Percentiles rank a stretch among this genome's conserved stretches.
phyloP scores from a whole-genome alignment of 169 alveolate genomes.

The Plasmodium berghei region DNA sequence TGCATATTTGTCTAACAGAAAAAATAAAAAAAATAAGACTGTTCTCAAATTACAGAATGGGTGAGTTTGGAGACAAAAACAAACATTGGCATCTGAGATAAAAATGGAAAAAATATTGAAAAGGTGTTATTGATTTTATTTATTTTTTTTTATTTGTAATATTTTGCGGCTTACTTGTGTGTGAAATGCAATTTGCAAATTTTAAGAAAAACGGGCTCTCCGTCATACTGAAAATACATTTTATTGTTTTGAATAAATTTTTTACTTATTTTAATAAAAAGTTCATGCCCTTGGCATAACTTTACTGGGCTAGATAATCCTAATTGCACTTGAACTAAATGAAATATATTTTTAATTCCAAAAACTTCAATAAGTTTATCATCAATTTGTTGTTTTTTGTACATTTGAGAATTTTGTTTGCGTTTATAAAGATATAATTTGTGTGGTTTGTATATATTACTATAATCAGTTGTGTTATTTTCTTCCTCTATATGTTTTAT shows the following conservation, averaged over 20 bases:
- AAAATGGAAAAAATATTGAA: background rate
- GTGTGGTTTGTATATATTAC: slow-evolving; percentile 59
- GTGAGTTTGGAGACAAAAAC: slow-evolving; percentile 66
- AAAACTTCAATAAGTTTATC: slow-evolving; percentile 86
- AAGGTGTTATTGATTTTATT: background rate
- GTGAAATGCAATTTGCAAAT: slow-evolving; percentile 64
- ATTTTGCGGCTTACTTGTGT: slow-evolving; percentile 38
- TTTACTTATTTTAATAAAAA: slow-evolving; percentile 37
- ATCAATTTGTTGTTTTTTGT: slow-evolving; percentile 78
- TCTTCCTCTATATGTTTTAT: slow-evolving; percentile 10
- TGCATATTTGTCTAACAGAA: slow-evolving; percentile 22
- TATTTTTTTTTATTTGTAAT: background rate
- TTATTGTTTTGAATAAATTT: slow-evolving; percentile 45
- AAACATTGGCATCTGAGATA: slow-evolving; percentile 61
- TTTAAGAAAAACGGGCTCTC: slow-evolving; percentile 59
- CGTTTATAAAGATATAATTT: slow-evolving; percentile 53
- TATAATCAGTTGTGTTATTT: background rate
- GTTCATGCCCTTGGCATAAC: slow-evolving; percentile 62
- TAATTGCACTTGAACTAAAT: slow-evolving; percentile 84
- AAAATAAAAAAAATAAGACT: slow-evolving; percentile 20
- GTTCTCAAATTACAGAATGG: slow-evolving; percentile 14
- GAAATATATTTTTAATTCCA: slow-evolving; percentile 84
- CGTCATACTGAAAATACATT: slow-evolving; percentile 67
- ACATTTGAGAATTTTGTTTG: slow-evolving; percentile 31
- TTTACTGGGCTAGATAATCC: slow-evolving; percentile 47